Base-by-base conservation (phyloP, 148 eudicot species). In the Rhododendron ovatum region DNA sequence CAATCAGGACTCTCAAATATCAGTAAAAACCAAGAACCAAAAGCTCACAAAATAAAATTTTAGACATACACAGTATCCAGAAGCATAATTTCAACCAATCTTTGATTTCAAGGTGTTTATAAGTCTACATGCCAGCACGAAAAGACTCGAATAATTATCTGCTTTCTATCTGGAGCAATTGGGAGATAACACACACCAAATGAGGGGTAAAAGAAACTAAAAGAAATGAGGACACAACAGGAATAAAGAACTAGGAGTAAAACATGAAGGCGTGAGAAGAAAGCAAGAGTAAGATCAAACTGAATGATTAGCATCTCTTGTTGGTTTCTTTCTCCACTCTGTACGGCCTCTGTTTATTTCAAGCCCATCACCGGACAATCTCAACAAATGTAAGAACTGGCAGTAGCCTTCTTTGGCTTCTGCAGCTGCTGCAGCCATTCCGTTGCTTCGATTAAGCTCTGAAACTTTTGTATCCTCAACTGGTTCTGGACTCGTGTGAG, bases 331-430 rank as follows among this genome's bases (percentile, higher is more conserved):
- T 85, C 95, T 92, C 99, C 99, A 96, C 87, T 91, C 96, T 17
- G 99, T 94, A 53, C 95, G 95, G 4, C 95, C 95, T 78, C 96
- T 90, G 85, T 92, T 95, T 65, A 95, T 93, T 87, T 95, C 99
- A 47, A 90, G 92, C 50, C 94, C 95, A 65, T 91, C 91, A 26
- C 86, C 53, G 0, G 96, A 90, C 89, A 95, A 90, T 91, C 98
- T 92, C 92, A 96, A 43, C 26, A 95, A 85, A 92, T 96, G 99
- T 86, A 95, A 86, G 88, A 94, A 96, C 84, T 94, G 88, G 51
- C 71, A 74, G 65, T 53, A 63, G 69, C 89, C 91, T 39, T 89
- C 88, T 74, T 86, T 91, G 28, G 85, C 89, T 89, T 45, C 85
- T 50, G 86, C 59, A 81, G 89, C 81, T 30, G 90, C 86, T 48